These are phyloP conservation scores for Paxillus ammoniavirescens DNA, from an alignment of 768 basidiomycete species.

Conservation along the genomic window DNA sequence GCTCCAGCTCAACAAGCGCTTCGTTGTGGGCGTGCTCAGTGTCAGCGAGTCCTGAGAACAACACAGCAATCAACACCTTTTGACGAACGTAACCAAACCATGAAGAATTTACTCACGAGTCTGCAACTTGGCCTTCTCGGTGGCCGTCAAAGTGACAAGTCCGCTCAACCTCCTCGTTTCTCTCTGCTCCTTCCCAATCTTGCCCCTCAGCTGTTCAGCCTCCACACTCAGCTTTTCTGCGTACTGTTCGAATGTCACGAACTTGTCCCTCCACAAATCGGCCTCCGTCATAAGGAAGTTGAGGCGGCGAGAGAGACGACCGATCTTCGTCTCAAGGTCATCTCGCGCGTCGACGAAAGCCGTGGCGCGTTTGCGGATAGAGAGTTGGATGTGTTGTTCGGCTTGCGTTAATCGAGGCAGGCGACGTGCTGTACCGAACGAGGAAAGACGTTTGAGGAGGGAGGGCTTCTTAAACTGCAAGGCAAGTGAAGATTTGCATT, in stretches of 20 bases:
- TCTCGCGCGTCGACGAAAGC: constrained; percentile 93
- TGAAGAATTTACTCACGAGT: constrained; percentile 51
- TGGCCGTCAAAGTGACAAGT: constrained; percentile 70
- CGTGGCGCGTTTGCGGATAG: constrained; percentile 91
- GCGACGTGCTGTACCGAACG: constrained; percentile 67
- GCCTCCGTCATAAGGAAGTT: constrained; percentile 92
- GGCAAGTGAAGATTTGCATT: constrained; percentile 27
- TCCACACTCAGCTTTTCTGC: constrained; percentile 88
- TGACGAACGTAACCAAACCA: not conserved
- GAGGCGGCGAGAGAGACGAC: constrained; percentile 76
- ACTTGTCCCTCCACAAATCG: constrained; percentile 90
- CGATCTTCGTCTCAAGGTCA: constrained; percentile 92
- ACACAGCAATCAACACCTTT: constrained; percentile 1
- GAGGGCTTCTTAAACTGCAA: constrained; percentile 86
- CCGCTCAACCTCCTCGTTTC: constrained; percentile 86
- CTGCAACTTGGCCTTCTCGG: constrained; percentile 77
- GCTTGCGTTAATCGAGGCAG: constrained; percentile 73
- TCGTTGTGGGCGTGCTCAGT: constrained; percentile 82
- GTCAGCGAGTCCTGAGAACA: constrained; percentile 65
- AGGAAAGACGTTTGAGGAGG: constrained; percentile 79
- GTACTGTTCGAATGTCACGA: constrained; percentile 91
- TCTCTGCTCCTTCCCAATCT: constrained; percentile 88
- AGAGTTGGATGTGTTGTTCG: constrained; percentile 82
- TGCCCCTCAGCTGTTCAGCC: constrained; percentile 78
- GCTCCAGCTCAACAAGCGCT: constrained; percentile 76